These are phyloP conservation scores for Cercospora sesami DNA, from an alignment of 2,329 filamentous ascomycete genomes.

Conservation along the genomic window DNA sequence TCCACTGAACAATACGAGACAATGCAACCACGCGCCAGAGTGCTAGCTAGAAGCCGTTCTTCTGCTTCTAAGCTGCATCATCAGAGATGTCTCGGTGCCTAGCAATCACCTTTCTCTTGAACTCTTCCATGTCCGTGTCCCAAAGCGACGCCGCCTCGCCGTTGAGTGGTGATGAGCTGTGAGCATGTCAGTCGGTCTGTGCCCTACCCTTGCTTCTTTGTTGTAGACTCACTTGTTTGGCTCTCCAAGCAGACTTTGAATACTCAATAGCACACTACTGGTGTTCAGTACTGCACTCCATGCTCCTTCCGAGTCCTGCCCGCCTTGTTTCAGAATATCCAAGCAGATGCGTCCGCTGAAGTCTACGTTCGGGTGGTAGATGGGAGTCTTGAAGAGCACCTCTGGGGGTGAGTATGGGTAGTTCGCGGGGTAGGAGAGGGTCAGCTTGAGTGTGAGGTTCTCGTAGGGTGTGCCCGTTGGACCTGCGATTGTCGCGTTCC, in stretches of 20 bases:
- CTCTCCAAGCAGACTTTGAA: constrained; percentile 93
- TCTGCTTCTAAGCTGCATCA: constrained; percentile 40
- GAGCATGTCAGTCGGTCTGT: not conserved
- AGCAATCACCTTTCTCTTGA: constrained; percentile 72
- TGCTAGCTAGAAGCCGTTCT: not conserved
- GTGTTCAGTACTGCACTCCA: constrained; percentile 99
- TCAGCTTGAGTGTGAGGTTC: constrained; percentile 84
- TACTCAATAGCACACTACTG: constrained; percentile 84
- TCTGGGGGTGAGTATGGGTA: constrained; percentile 91
- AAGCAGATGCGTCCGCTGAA: constrained; percentile 96
- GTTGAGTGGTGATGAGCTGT: constrained; percentile 86
- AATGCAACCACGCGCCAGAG: constrained; percentile 4
- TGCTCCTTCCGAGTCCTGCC: constrained; percentile 63
- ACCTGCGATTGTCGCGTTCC: constrained; percentile 91
- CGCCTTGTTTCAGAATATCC: constrained; percentile 77
- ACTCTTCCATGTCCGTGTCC: constrained; percentile 84
- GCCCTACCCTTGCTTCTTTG: not conserved
- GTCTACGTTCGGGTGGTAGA: constrained; percentile 98
- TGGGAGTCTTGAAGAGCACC: constrained; percentile 95
- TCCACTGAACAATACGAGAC: not conserved
- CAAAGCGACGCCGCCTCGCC: constrained; percentile 94
- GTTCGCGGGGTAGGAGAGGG: constrained; percentile 84
- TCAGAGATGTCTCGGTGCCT: constrained; percentile 59
- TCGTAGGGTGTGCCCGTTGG: constrained; percentile 90
- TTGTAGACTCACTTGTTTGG: constrained; percentile 82